A percentile compares a stretch with the other conserved stretches of the same genome.
Evolutionary conservation across 139 green algal species (phyloP).

Genomic region (Auxenochlorella protothecoides): DNA sequence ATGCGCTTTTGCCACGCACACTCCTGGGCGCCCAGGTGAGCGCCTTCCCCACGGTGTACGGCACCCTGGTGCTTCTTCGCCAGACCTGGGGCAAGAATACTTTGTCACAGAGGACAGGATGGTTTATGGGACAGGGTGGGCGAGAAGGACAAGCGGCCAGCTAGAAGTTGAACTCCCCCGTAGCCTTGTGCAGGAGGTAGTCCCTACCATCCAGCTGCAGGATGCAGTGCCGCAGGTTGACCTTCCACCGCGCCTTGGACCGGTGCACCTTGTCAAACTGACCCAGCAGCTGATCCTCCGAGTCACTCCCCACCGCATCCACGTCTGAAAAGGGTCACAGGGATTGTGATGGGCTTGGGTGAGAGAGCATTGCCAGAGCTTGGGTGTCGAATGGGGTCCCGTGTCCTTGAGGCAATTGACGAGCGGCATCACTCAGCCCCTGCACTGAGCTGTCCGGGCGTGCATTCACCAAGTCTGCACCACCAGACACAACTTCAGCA

Average conservation of each 20-base stretch:
- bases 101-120: too few relatives aligned
- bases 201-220: conserved; percentile 15
- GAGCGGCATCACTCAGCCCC: too few relatives aligned
- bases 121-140: too few relatives aligned
- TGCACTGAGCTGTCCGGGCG: too few relatives aligned
- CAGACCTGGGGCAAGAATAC: too few relatives aligned
- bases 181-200: conserved; percentile 24
- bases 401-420: too few relatives aligned
- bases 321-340: too few relatives aligned
- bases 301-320: too few relatives aligned
- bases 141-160: not conserved
- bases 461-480: too few relatives aligned
- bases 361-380: not conserved
- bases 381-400: too few relatives aligned
- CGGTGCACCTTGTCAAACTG: conserved; percentile 34
- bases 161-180: conserved; percentile 29
- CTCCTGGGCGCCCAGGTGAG: not conserved
- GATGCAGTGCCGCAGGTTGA: conserved; percentile 22
- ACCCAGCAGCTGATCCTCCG: conserved; percentile 22
- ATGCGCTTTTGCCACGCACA: not conserved
- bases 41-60: too few relatives aligned
- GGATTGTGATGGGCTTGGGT: not conserved
- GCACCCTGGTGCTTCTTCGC: too few relatives aligned
- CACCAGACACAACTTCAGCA: not conserved
- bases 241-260: conserved; percentile 25